Evolutionary conservation across 768 basidiomycete species (phyloP), one percentile per base, ranked within the genome.

Genomic region (Suillus ampliporus): DNA sequence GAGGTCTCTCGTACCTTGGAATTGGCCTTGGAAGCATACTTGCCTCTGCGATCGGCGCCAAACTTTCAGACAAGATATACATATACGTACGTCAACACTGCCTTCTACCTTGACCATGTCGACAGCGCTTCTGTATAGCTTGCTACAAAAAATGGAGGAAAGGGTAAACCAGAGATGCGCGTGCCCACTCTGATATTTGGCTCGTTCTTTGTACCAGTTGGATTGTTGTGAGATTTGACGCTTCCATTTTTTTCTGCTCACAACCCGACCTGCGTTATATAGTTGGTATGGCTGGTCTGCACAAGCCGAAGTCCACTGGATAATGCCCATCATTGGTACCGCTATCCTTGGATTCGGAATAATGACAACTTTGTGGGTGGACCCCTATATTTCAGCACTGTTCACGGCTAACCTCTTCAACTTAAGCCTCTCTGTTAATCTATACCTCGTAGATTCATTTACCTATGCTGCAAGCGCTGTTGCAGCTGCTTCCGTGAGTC

Each of bases 241-340:
- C 13, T 14, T 38, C 10, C 17, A 21, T 26, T n/a, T 38, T 58
- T 43, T 31, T 31, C 31, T 31, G 31, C 46, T 14, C 57, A 31
- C 35, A 31, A 13, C 13, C 21, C 68, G 52, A 67, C 40, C 26
- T 31, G 40, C 31, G 52, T 1, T 31, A 31, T 31, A 31, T 58
- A 90, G 89, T 64, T 90, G 90, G 91, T 92, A 90, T 68, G 91
- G 91, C 21, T 92, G 90, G 91, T 89, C 90, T 19, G 90, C 90
- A 3, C 78, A 89, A 61, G 83, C 84, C 0, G 75, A 75, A 50
- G 65, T 85, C 0, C 89, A 91, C 68, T 91, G 89, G 89, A 89
- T 91, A 37, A 87, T 90, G 85, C 89, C 89, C 9, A 87, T 90
- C 65, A 82, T 86, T 54, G 88, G 87, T 5, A 80, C 86, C 5